phyloP scores from a whole-genome alignment of 257 asterid species.

The Striga asiatica region DNA sequence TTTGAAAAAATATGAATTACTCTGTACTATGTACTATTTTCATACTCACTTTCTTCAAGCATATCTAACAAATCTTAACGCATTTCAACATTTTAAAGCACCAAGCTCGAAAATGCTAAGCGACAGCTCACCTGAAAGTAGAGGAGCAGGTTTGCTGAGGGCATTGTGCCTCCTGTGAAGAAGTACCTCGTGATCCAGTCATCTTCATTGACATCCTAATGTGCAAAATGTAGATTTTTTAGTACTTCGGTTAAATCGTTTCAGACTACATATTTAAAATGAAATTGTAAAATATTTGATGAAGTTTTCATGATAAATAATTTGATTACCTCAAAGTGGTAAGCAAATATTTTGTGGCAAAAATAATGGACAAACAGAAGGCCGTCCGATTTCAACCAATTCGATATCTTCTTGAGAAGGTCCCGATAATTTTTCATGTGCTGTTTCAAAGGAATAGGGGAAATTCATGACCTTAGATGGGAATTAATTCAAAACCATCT shows the following conservation, averaged over 20 bases:
- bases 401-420: slow-evolving; percentile 78
- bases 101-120: background rate
- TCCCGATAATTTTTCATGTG: slow-evolving; percentile 82
- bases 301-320: background rate
- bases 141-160: slow-evolving; percentile 80
- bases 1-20: no score
- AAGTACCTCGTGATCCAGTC: slow-evolving; percentile 95
- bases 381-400: slow-evolving; percentile 73
- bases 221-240: background rate
- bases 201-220: slow-evolving; percentile 72
- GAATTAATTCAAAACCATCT: no score
- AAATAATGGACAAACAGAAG: slow-evolving; percentile 74
- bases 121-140: slow-evolving; percentile 72
- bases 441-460: slow-evolving; percentile 27
- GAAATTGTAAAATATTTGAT: no score
- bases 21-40: no score
- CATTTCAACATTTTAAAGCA: background rate
- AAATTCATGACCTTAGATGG: no score
- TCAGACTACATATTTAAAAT: no score
- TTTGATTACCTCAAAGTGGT: slow-evolving; percentile 79
- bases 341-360: slow-evolving; percentile 86
- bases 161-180: slow-evolving; percentile 94
- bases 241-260: background rate
- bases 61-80: no score
- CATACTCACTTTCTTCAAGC: no score